Evolutionary conservation across 2,329 filamentous ascomycete genomes (phyloP).

Genomic region (Calonectria crousiana): DNA sequence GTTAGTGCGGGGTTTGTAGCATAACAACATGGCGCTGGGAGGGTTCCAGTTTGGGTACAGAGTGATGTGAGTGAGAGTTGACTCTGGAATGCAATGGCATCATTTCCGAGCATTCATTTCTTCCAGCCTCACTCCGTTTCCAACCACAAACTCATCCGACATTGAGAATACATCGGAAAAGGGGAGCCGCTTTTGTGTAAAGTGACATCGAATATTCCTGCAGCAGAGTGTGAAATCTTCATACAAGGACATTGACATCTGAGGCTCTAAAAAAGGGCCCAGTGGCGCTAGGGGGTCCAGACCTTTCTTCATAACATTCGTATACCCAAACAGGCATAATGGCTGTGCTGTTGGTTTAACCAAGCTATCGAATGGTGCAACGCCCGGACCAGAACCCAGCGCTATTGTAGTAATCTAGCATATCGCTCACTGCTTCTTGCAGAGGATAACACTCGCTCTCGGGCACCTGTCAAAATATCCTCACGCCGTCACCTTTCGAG

Average conservation of each 20-base stretch:
- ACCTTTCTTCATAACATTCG: background rate
- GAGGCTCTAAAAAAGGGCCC: background rate
- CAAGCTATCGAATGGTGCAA: background rate
- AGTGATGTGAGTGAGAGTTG: background rate
- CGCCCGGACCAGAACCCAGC: background rate
- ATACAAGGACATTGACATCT: background rate
- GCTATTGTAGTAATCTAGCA: background rate
- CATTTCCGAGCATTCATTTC: background rate
- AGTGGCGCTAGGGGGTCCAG: background rate
- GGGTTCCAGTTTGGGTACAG: background rate
- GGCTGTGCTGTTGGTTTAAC: background rate
- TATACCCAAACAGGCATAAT: background rate
- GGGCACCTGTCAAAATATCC: background rate
- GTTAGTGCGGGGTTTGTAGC: background rate
- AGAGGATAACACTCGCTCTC: background rate
- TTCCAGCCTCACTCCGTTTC: background rate
- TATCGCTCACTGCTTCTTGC: background rate
- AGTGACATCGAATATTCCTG: background rate
- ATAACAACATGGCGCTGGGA: background rate
- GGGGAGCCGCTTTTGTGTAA: background rate
- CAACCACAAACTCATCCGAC: background rate
- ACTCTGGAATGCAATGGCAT: background rate
- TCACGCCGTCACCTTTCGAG: background rate
- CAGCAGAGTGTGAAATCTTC: background rate
- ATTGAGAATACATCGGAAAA: background rate